Base-by-base conservation (phyloP, 441 rosid species). In the Erysimum cheiri region DNA sequence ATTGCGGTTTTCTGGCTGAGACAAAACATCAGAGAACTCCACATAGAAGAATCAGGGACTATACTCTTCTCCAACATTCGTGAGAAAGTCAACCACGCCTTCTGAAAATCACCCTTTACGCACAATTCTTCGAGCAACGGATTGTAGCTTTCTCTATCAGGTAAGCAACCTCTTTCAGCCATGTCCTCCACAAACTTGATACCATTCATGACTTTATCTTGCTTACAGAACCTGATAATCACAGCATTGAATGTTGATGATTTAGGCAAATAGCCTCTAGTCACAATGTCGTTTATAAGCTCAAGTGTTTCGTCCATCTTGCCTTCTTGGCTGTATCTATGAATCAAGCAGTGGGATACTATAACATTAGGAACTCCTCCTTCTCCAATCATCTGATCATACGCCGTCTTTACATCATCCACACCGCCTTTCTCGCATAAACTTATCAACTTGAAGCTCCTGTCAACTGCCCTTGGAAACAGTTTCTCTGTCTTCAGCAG, bases 401-500 rank as follows among this genome's bases (percentile, higher is more conserved):
- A 91, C 32, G 73, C 81, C 29, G 55, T 67, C 78, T 80, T 87
- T 0, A 89, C 86, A 29, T 85, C 80, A 64, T 81, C 81, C 5
- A 87, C 41, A n/a, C 69, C 57, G 60, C 89, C 84, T 65, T 84
- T 81, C 43, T 60, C 78, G 24, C 97, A 91, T 39, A 82, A 77
- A 39, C 50, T 70, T 73, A 91, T 73, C 79, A 89, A 46, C 73
- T 69, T 83, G 61, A 87, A 77, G 84, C 85, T 85, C 74, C 88
- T 82, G 29, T 77, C 85, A 46, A 93, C 85, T 46, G 87, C 80
- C 78, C 80, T 87, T 4, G 97, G 92, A 70, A 93, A 91, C 69
- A 89, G 64, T 8, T 74, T 87, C 70, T 83, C 85, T 90, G 89
- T 87, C 80, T 81, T 80, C 29, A 67, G 24, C 47, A 91, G 66